Percentiles rank a stretch among this genome's conserved stretches.
Evolutionary conservation across 345 rosid species (phyloP).

Genomic region (Isatis tinctoria): DNA sequence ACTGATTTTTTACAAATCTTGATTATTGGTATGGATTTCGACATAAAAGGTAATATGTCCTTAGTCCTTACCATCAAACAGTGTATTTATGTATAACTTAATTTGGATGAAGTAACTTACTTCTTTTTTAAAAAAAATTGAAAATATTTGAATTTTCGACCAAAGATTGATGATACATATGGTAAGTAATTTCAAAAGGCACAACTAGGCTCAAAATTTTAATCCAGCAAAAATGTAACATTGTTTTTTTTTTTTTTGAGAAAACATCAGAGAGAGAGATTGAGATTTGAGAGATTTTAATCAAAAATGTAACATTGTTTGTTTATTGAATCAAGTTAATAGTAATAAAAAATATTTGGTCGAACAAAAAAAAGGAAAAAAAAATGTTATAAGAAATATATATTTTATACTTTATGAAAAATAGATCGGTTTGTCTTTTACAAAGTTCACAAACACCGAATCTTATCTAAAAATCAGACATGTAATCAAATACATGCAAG

Average conservation of each 20-base stretch:
- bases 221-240: neutral
- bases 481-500: slow-evolving; percentile 10
- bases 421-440: slow-evolving; percentile 8
- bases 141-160: neutral
- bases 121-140: neutral
- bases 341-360: neutral
- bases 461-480: slow-evolving; percentile 20
- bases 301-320: neutral
- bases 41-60: too few relatives aligned
- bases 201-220: too few relatives aligned
- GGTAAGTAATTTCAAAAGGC: neutral
- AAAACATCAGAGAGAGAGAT: too few relatives aligned
- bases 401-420: neutral
- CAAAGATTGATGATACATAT: neutral
- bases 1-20: too few relatives aligned
- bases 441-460: slow-evolving; percentile 22
- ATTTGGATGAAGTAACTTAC: neutral
- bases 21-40: too few relatives aligned
- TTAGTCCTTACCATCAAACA: neutral
- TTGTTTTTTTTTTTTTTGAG: too few relatives aligned
- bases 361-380: too few relatives aligned
- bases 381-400: neutral
- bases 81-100: neutral
- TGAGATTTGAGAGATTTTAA: too few relatives aligned
- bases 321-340: neutral